Conservation (phyloP, 2,329 filamentous ascomycete genomes). For the Periconia digitata region DNA sequence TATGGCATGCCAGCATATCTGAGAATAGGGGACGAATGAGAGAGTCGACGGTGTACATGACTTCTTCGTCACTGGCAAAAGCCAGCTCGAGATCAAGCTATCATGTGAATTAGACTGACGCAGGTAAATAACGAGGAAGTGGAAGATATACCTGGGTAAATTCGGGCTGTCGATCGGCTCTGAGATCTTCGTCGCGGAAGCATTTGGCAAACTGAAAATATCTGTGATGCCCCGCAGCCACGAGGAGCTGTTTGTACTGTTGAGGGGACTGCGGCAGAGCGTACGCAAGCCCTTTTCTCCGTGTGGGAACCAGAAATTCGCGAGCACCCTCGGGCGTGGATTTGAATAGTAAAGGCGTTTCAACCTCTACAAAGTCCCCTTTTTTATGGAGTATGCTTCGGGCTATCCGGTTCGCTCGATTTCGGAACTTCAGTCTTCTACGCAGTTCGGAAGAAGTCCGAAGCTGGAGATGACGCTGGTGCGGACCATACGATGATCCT, state of each 20-base stretch:
- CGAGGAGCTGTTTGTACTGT: constrained; percentile 97
- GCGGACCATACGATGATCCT: constrained; percentile 71
- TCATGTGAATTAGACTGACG: constrained; percentile 6
- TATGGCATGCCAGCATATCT: constrained; percentile 47
- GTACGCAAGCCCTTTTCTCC: constrained; percentile 75
- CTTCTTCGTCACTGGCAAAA: constrained; percentile 71
- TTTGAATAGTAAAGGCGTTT: constrained; percentile 95
- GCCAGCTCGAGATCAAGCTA: constrained; percentile 92
- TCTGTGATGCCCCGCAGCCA: constrained; percentile 79
- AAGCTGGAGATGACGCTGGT: constrained; percentile 81
- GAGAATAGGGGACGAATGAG: constrained; percentile 61
- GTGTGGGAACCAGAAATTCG: constrained; percentile 90
- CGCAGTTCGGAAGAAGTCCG: constrained; percentile 70
- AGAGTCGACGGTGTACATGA: constrained; percentile 62
- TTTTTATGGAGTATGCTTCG: constrained; percentile 55
- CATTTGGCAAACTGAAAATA: constrained; percentile 95
- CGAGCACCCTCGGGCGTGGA: constrained; percentile 94
- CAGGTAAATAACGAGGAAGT: neutral
- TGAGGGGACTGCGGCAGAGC: constrained; percentile 95
- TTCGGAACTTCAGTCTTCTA: constrained; percentile 70
- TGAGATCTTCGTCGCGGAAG: constrained; percentile 91
- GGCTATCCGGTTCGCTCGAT: constrained; percentile 58
- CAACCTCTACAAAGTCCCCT: constrained; percentile 71
- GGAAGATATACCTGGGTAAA: constrained; percentile 74
- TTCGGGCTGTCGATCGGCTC: constrained; percentile 91